These are phyloP conservation scores for Stephania cephalantha DNA, from an alignment of 164 flowering plant genomes.

Conservation along the genomic window DNA sequence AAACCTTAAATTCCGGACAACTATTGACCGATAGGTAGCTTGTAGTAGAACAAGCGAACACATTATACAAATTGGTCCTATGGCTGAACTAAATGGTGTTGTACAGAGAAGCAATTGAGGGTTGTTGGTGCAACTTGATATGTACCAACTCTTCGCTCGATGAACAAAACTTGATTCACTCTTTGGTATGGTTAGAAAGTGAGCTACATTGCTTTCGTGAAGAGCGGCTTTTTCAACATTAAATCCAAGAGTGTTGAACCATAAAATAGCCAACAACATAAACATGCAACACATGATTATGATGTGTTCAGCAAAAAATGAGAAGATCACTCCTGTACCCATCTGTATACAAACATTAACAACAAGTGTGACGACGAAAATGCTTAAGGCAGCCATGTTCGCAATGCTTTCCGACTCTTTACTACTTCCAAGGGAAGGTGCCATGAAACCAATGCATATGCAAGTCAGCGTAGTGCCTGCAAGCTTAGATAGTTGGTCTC, in stretches of 20 bases:
- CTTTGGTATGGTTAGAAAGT: not conserved
- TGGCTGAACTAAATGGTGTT: too few species aligned
- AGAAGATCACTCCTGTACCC: not conserved
- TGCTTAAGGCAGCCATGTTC: too few species aligned
- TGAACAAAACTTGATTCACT: not conserved
- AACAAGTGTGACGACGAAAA: too few species aligned
- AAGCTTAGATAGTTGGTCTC: not conserved
- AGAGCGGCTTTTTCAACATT: not conserved
- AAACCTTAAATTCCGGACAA: not conserved
- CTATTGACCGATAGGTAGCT: too few species aligned
- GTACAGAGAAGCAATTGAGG: not conserved
- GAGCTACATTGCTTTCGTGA: not conserved
- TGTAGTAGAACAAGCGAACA: too few species aligned
- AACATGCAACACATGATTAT: not conserved
- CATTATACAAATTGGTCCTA: too few species aligned
- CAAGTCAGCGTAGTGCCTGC: too few species aligned
- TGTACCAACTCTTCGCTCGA: not conserved
- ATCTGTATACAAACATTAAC: not conserved
- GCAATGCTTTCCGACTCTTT: too few species aligned
- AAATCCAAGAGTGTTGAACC: not conserved
- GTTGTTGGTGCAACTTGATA: not conserved
- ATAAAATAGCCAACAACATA: not conserved
- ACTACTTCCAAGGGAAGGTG: too few species aligned
- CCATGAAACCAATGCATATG: too few species aligned
- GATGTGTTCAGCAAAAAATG: not conserved